Evolutionary conservation across 2,329 filamentous ascomycete genomes (phyloP).

Genomic region (Pseudogymnoascus sp.): DNA sequence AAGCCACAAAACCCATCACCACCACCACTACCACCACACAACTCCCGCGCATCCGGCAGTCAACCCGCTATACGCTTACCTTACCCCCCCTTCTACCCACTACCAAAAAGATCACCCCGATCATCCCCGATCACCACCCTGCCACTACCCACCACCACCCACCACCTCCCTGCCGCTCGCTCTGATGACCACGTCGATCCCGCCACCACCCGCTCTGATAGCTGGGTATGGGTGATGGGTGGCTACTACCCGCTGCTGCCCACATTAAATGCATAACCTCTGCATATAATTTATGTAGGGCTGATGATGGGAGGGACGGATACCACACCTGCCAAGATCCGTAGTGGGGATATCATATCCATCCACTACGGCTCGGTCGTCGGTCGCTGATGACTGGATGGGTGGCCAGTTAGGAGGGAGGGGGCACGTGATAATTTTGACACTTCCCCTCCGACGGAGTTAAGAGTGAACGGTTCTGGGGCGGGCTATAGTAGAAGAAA

Average conservation of each 20-base stretch:
- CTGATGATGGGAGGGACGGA: neutral
- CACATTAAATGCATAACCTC: neutral
- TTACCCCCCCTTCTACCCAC: neutral
- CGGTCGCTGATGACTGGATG: too few relatives aligned
- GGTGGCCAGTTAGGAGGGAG: too few relatives aligned
- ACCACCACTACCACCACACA: neutral
- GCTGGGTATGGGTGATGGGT: neutral
- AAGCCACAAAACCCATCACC: neutral
- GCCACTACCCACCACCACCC: neutral
- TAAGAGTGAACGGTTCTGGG: too few relatives aligned
- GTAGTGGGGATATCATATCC: too few relatives aligned
- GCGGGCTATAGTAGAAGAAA: too few relatives aligned
- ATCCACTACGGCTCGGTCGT: too few relatives aligned
- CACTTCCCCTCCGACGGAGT: too few relatives aligned
- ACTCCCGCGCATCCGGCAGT: neutral
- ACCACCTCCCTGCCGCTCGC: neutral
- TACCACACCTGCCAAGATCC: neutral
- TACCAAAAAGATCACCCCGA: neutral
- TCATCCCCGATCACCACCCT: neutral
- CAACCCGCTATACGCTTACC: neutral
- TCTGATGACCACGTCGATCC: neutral
- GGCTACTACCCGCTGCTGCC: neutral
- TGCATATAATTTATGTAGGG: neutral
- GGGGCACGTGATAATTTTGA: too few relatives aligned
- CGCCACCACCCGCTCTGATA: neutral